Base-by-base conservation (phyloP, 1,139 yeast species). In the Yamadazyma sp. region DNA sequence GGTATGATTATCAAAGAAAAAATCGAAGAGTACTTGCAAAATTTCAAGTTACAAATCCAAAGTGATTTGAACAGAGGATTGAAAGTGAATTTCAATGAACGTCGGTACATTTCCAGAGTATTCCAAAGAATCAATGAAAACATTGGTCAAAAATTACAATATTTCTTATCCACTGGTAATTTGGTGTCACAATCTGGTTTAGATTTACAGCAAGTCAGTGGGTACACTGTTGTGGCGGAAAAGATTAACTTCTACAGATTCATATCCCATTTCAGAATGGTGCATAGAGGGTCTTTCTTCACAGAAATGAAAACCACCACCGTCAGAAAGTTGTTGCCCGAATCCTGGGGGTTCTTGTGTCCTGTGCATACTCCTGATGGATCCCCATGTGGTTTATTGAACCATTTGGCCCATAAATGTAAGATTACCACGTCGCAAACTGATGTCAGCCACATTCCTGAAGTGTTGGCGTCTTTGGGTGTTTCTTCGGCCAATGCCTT, bases 361-460 rank as follows among this genome's bases (percentile, higher is more conserved):
- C 98, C 99, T 16, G 98, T 94, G 14, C 98, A 92, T 66, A 92
- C 99, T 12, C 99, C 99, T 2, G 99, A 92, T 85, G 99, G 99
- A 56, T 87, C 98, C 37, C 99, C 99, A 17, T 92, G 99, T 83
- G 99, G 99, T 69, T 74, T 92, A 61, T 75, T 92, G 55, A 94
- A 94, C 66, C 99, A 92, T 73, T 83, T 92, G 71, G 84, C 98
- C 9, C 97, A 92, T 66, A 88, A 87, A 64, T 92, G 99, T 75
- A 75, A 77, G 54, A 85, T 92, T 47, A 81, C 96, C 5, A 91
- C 98, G 8, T 66, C 68, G 34, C 83, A 81, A 32, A 69, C 83
- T 2, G 95, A 89, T 58, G 92, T 84, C n/a, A 73, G 85, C 7
- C 64, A 67, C 31, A 80, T 92, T 34, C 87, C 95, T 15, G 64